Evolutionary conservation across 306 rosid species (phyloP).

Genomic region (Heteromeles arbutifolia): DNA sequence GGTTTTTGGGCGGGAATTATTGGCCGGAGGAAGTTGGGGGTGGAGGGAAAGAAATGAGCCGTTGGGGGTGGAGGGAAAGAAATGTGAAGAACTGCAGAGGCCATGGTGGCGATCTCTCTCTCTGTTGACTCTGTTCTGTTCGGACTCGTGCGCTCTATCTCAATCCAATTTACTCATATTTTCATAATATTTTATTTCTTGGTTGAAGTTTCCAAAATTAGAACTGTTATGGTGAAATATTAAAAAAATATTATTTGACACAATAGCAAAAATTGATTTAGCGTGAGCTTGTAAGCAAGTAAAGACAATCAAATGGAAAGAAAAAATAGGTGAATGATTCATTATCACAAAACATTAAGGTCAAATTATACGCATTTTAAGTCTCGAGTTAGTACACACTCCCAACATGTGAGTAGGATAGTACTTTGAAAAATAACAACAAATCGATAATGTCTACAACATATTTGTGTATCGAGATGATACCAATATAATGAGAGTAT

Average conservation of each 20-base stretch:
- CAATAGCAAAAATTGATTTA: no score
- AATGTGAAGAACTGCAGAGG: constrained; percentile 17
- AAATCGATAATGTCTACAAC: no score
- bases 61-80: background rate
- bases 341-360: background rate
- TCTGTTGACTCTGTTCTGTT: background rate
- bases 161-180: background rate
- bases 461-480: no score
- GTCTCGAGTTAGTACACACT: no score
- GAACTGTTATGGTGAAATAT: no score
- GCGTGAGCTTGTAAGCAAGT: no score
- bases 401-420: no score
- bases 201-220: background rate
- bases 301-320: no score
- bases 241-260: no score
- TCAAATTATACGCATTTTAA: background rate
- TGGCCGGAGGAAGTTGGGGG: background rate
- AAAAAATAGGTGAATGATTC: no score
- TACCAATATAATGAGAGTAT: no score
- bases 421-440: no score
- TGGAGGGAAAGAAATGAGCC: constrained; percentile 13
- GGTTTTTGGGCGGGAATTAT: background rate
- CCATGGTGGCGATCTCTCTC: constrained; percentile 18
- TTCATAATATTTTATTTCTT: background rate
- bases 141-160: background rate